Base-by-base conservation (phyloP, 2,329 filamentous ascomycete genomes). In the Aspergillus ibericus region DNA sequence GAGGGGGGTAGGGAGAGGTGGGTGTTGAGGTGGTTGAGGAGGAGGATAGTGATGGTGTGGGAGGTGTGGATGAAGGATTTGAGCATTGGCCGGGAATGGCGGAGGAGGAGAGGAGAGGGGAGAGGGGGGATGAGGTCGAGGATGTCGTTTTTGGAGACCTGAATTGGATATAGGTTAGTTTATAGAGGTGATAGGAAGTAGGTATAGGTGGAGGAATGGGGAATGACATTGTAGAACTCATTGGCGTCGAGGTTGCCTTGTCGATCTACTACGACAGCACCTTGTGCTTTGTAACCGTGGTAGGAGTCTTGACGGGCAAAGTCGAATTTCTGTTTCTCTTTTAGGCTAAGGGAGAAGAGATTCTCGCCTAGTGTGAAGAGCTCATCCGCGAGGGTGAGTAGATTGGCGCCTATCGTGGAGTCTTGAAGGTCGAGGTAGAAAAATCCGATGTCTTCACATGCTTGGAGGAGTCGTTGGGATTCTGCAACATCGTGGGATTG, bases 291-390 rank as follows among this genome's bases (percentile, higher is more conserved):
- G 52, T 83, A 83, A 4, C 83, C 83, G 61, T 81, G 83, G 57
- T 84, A 85, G 2, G 77, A 81, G 10, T 78, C 78, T 55, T 81
- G 69, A 2, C 67, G 72, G 54, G 77, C 79, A 40, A 84, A 79
- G 61, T 85, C 83, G 63, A 84, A 86, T 55, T 79, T 77, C n/a
- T 74, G 64, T 65, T 85, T 83, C 64, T 86, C 84, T 9, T 80
- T 72, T 0, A 80, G 61, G 1, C 76, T 75, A 0, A 85, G 66
- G 4, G 79, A 73, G 64, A 82, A 85, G 12, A 85, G 73, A 4
- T 67, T 58, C 52, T 78, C 70, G 59, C 77, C 79, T 5, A 83
- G 69, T 2, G 68, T 51, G 62, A 84, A 84, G 5, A 85, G 66
- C 1, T 68, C 58, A 40, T 82, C 75, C 2, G 79, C 78, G 56